Conservation (phyloP, 345 rosid species). For the Erucastrum elatum region DNA sequence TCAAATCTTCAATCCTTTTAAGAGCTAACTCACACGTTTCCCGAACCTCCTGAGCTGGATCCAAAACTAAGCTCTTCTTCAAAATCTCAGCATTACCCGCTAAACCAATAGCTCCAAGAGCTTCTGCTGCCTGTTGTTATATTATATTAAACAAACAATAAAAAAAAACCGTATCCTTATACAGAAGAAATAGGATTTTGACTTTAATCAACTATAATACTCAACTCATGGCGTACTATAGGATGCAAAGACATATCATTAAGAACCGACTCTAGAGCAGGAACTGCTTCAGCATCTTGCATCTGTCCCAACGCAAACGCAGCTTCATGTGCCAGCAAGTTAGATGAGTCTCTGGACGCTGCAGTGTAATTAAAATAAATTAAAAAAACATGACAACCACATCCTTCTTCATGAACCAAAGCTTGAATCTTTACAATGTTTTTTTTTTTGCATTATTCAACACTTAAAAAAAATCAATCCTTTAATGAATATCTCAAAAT, state of each 20-base stretch:
- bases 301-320: conserved; percentile 99
- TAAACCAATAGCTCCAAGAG: conserved; percentile 92
- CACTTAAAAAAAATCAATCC: too few species aligned
- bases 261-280: conserved; percentile 70
- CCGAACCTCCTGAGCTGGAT: conserved; percentile 91
- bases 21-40: conserved; percentile 98
- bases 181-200: not conserved
- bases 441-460: too few species aligned
- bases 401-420: not conserved
- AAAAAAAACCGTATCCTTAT: not conserved
- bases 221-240: conserved; percentile 90
- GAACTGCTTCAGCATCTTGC: conserved; percentile 96
- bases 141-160: conserved; percentile 1
- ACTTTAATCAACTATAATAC: not conserved
- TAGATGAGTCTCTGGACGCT: conserved; percentile 92
- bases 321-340: conserved; percentile 94
- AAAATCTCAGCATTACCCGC: conserved; percentile 7
- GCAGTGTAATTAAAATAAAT: conserved; percentile 18
- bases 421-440: not conserved
- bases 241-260: conserved; percentile 86
- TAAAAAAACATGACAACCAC: conserved; percentile 42
- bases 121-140: conserved; percentile 79
- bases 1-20: conserved; percentile 67
- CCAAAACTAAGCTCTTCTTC: conserved; percentile 31
- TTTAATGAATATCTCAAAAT: not conserved